These are phyloP conservation scores for Fusarium luffae DNA, from an alignment of 2,329 filamentous ascomycete species.

Conservation along the genomic window DNA sequence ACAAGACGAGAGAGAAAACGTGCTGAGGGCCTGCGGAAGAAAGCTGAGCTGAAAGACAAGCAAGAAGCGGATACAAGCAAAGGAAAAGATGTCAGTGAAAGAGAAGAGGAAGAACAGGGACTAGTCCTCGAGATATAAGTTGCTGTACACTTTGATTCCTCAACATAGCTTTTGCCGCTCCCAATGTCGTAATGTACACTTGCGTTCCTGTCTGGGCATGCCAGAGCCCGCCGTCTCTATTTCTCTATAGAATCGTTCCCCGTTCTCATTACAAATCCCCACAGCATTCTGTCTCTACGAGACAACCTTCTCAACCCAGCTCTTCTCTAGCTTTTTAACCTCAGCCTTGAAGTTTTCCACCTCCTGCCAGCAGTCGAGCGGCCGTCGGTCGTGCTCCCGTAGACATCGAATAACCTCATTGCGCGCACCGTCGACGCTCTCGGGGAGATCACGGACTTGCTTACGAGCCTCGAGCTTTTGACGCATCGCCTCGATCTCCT, in stretches of 20 bases:
- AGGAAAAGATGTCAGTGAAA: conserved; percentile 22
- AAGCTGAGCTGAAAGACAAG: conserved; percentile 54
- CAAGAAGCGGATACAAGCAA: conserved; percentile 15
- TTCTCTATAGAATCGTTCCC: conserved; percentile 32
- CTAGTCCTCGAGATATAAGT: conserved; percentile 39
- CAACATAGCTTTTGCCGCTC: conserved; percentile 48
- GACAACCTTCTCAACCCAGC: conserved; percentile 87
- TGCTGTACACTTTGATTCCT: conserved; percentile 45
- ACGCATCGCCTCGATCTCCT: conserved; percentile 69
- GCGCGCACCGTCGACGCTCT: conserved; percentile 78
- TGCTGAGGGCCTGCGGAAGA: conserved; percentile 66
- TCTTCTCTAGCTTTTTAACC: conserved; percentile 85
- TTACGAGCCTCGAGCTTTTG: conserved; percentile 70
- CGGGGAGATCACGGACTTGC: conserved; percentile 75
- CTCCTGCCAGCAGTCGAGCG: conserved; percentile 94
- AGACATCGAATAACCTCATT: conserved; percentile 82
- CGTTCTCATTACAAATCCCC: conserved; percentile 7
- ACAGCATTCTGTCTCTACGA: conserved; percentile 47
- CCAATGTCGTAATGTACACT: conserved; percentile 50
- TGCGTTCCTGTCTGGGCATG: conserved; percentile 31
- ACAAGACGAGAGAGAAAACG: conserved; percentile 66
- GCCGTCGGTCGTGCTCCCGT: conserved; percentile 83
- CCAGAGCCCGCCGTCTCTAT: conserved; percentile 30
- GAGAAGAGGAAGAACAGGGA: conserved; percentile 35
- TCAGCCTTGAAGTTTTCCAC: conserved; percentile 91